Percentiles rank a stretch among this genome's conserved stretches.
phyloP scores from a whole-genome alignment of 2,329 filamentous ascomycete genomes.

The Hymenoscyphus fructigenus region DNA sequence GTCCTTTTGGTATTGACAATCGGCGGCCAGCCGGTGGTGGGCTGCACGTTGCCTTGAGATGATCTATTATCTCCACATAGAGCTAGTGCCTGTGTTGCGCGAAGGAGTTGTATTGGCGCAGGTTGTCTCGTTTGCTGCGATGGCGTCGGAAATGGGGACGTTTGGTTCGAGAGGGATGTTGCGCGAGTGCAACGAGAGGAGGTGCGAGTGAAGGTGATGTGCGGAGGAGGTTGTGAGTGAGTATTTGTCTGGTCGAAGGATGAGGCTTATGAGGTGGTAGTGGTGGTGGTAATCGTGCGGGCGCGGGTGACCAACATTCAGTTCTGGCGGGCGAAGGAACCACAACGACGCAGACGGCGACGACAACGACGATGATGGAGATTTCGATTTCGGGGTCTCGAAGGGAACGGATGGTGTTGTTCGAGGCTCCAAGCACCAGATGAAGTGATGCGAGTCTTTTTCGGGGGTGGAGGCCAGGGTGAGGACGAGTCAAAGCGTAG shows the following conservation, averaged over 20 bases:
- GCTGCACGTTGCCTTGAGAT: constrained; percentile 30
- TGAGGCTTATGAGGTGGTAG: constrained; percentile 3
- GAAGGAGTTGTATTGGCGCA: constrained; percentile 23
- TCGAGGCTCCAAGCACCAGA: background rate
- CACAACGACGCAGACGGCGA: background rate
- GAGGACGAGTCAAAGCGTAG: constrained; percentile 7
- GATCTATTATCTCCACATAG: constrained; percentile 30
- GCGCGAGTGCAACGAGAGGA: background rate
- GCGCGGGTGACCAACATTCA: constrained; percentile 3
- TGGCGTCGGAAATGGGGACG: background rate
- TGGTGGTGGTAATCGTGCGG: background rate
- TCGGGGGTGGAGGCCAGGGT: background rate
- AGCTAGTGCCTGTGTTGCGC: constrained; percentile 30
- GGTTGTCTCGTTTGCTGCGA: constrained; percentile 29
- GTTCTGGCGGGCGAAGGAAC: background rate
- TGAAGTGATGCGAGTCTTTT: background rate
- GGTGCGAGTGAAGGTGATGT: background rate
- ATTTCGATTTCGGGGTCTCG: background rate
- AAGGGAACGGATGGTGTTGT: background rate
- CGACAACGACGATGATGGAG: background rate
- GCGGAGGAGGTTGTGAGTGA: background rate
- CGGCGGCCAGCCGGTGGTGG: constrained; percentile 29
- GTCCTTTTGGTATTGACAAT: constrained; percentile 27
- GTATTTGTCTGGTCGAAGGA: constrained; percentile 2
- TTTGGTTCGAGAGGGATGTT: background rate